Evolutionary conservation across 495 filamentous ascomycete species (phyloP).

Genomic region (Astrothelium macrocarpum): DNA sequence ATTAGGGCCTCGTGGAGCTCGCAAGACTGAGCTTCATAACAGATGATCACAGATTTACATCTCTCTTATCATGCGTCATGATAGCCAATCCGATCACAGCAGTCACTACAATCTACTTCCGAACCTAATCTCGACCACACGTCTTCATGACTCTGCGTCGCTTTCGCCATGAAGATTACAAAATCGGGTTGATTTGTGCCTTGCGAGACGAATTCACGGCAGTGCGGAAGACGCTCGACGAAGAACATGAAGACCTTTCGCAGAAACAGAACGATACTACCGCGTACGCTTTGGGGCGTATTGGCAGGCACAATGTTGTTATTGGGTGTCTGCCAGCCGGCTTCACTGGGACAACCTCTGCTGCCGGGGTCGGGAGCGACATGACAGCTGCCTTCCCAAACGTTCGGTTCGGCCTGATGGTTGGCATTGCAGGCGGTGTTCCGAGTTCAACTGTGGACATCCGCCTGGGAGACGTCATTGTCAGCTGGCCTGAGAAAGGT

Average conservation of each 20-base stretch:
- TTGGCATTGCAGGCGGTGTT: slow-evolving; percentile 39
- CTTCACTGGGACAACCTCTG: slow-evolving; percentile 25
- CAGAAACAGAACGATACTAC: slow-evolving; percentile 24
- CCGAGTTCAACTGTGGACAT: slow-evolving; percentile 19
- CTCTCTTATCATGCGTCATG: no score
- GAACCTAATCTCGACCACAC: no score
- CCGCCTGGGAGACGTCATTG: slow-evolving; percentile 21
- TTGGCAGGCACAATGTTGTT: slow-evolving; percentile 36
- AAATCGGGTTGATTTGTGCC: slow-evolving; percentile 44
- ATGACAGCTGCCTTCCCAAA: slow-evolving; percentile 30
- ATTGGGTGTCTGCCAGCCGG: slow-evolving; percentile 36
- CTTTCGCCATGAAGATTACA: slow-evolving; percentile 24
- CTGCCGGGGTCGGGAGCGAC: slow-evolving; percentile 24
- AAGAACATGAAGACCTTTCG: slow-evolving; percentile 30
- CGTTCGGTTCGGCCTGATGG: slow-evolving; percentile 33
- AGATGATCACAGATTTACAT: no score
- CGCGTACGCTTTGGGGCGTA: slow-evolving; percentile 31
- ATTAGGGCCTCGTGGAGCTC: background rate
- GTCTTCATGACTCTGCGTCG: no score
- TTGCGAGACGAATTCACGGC: slow-evolving; percentile 37
- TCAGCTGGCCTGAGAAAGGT: slow-evolving; percentile 10
- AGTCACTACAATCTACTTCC: no score
- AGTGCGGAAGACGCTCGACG: slow-evolving; percentile 40
- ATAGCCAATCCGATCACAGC: no score
- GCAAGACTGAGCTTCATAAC: no score